Conservation (phyloP, 176 grass and related monocot genomes). For the Guadua angustifolia region DNA sequence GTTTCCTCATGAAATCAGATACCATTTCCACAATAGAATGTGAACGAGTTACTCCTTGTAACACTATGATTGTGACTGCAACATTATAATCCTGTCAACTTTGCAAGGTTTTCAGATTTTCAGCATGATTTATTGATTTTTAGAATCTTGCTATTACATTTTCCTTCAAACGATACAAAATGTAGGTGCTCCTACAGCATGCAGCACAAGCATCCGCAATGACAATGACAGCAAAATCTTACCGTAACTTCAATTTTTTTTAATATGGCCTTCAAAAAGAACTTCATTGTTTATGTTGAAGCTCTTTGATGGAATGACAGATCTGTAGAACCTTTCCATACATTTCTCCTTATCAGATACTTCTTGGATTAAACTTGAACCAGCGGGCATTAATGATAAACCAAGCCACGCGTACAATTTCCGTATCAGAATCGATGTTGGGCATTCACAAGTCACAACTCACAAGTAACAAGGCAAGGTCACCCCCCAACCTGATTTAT, state of each 20-base stretch:
- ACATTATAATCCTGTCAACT: neutral
- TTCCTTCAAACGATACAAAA: neutral
- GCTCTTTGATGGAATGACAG: neutral
- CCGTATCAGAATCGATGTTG: neutral
- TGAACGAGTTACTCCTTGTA: neutral
- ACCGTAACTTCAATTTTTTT: neutral
- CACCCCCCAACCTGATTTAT: conserved; percentile 33
- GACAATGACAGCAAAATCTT: neutral
- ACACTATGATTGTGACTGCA: neutral
- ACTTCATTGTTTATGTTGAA: neutral
- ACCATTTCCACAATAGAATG: neutral
- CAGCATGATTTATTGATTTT: neutral
- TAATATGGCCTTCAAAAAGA: neutral
- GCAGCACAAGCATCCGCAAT: neutral
- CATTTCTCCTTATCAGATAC: neutral
- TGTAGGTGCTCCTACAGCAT: neutral
- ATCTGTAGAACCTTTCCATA: neutral
- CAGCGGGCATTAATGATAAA: neutral
- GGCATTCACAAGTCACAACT: conserved; percentile 1
- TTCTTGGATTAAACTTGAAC: neutral
- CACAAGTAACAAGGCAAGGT: neutral
- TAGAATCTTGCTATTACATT: neutral
- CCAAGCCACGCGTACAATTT: neutral
- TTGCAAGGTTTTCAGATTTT: neutral
- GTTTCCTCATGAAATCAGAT: neutral